phyloP scores from a whole-genome alignment of 2,329 filamentous ascomycete genomes.

The Monilinia fructicola region DNA sequence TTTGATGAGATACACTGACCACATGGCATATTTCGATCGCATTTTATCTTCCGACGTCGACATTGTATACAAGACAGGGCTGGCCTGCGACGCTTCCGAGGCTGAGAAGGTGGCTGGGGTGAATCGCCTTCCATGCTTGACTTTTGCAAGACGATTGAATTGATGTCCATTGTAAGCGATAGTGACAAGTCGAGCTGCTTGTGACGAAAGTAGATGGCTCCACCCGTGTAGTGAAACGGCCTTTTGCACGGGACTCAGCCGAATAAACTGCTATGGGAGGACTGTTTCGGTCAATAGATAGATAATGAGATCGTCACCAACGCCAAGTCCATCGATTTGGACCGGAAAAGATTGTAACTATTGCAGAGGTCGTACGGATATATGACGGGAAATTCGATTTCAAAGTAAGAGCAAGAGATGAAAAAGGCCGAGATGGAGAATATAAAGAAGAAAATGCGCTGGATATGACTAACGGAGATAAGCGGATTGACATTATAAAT shows the following conservation, averaged over 20 bases:
- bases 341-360: not conserved
- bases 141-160: conserved; percentile 20
- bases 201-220: not conserved
- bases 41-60: conserved; percentile 35
- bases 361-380: not conserved
- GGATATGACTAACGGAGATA: not conserved
- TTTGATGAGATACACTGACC: conserved; percentile 22
- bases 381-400: conserved; percentile 11
- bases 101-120: conserved; percentile 17
- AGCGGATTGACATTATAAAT: not conserved
- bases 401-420: not conserved
- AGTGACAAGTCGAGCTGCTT: not conserved
- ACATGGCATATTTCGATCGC: conserved; percentile 23
- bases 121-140: not conserved
- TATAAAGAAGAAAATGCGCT: not conserved
- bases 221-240: not conserved
- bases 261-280: too few relatives aligned
- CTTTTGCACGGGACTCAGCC: not conserved
- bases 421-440: conserved; percentile 17
- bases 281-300: not conserved
- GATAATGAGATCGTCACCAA: not conserved
- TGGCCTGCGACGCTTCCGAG: conserved; percentile 36
- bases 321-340: not conserved
- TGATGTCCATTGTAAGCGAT: conserved; percentile 16
- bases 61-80: conserved; percentile 48